Conservation (phyloP, 768 basidiomycete species). For the Pluteus cervinus region DNA sequence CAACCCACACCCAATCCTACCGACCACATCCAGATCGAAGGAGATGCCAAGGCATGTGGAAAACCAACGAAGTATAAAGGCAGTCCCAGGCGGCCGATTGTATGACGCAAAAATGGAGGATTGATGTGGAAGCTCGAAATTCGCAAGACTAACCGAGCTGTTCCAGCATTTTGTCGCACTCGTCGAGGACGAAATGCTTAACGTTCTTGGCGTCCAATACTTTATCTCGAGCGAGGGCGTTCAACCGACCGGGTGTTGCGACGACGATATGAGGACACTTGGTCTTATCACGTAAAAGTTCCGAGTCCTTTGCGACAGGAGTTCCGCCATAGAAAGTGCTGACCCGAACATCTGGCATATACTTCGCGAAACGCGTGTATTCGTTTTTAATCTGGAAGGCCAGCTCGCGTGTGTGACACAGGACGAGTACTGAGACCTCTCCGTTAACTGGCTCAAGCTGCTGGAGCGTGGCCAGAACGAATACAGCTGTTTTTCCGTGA, state of each 20-base stretch:
- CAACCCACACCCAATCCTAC: conserved; percentile 27
- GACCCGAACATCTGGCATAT: conserved; percentile 98
- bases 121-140: conserved; percentile 58
- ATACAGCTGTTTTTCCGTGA: conserved; percentile 98
- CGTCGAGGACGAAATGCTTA: conserved; percentile 99
- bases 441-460: conserved; percentile 98
- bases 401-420: conserved; percentile 98
- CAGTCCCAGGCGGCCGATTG: conserved; percentile 30
- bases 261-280: conserved; percentile 99
- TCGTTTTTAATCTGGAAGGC: conserved; percentile 99
- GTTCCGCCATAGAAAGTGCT: conserved; percentile 98
- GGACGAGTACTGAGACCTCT: conserved; percentile 94
- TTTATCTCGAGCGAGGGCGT: conserved; percentile 94
- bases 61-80: conserved; percentile 11
- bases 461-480: conserved; percentile 95
- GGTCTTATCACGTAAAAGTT: conserved; percentile 88
- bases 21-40: conserved; percentile 16
- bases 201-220: conserved; percentile 91
- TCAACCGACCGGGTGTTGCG: conserved; percentile 95
- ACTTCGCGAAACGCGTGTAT: conserved; percentile 98
- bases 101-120: conserved; percentile 48
- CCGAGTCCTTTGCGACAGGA: conserved; percentile 88
- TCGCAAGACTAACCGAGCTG: conserved; percentile 99
- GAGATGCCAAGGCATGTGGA: conserved; percentile 33
- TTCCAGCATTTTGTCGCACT: conserved; percentile 99